phyloP scores from a whole-genome alignment of 1,284 basidiomycete genomes.

The Porogramme epimiltina region DNA sequence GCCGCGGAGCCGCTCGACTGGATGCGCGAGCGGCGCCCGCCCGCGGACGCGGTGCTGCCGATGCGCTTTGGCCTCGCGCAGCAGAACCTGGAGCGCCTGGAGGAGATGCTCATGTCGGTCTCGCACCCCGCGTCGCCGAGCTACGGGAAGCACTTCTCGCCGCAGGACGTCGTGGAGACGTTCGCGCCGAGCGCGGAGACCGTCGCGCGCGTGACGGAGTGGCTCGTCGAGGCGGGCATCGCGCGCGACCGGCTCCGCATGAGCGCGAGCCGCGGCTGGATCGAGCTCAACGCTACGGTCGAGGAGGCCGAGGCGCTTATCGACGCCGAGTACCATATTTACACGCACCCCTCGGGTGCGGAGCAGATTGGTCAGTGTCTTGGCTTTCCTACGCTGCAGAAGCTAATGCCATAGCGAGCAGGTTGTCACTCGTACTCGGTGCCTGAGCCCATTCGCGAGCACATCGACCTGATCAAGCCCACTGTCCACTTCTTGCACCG shows the following conservation, averaged over 20 bases:
- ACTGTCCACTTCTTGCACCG: constrained; percentile 43
- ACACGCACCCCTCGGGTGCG: constrained; percentile 38
- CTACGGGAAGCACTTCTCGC: constrained; percentile 41
- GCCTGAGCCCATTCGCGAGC: constrained; percentile 37
- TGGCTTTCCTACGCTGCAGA: neutral
- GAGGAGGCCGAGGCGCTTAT: constrained; percentile 43
- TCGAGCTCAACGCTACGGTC: constrained; percentile 40
- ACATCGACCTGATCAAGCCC: constrained; percentile 47
- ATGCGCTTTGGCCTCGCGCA: constrained; percentile 40
- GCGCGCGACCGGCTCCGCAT: constrained; percentile 31
- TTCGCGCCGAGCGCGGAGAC: constrained; percentile 43
- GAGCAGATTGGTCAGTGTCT: constrained; percentile 40
- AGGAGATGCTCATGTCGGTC: constrained; percentile 38
- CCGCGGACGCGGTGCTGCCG: constrained; percentile 27
- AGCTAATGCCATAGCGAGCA: too few relatives aligned
- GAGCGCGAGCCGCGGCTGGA: constrained; percentile 41
- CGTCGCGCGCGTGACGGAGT: constrained; percentile 36
- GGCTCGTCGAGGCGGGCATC: constrained; percentile 42
- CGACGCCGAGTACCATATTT: constrained; percentile 41
- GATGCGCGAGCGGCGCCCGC: constrained; percentile 23
- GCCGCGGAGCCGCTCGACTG: constrained; percentile 28
- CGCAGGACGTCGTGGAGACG: constrained; percentile 35
- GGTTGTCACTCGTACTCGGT: constrained; percentile 44
- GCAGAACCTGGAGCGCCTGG: constrained; percentile 37
- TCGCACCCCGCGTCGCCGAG: constrained; percentile 38